Conservation (phyloP, 1,284 basidiomycete species). For the Ceratobasidium sp. region DNA sequence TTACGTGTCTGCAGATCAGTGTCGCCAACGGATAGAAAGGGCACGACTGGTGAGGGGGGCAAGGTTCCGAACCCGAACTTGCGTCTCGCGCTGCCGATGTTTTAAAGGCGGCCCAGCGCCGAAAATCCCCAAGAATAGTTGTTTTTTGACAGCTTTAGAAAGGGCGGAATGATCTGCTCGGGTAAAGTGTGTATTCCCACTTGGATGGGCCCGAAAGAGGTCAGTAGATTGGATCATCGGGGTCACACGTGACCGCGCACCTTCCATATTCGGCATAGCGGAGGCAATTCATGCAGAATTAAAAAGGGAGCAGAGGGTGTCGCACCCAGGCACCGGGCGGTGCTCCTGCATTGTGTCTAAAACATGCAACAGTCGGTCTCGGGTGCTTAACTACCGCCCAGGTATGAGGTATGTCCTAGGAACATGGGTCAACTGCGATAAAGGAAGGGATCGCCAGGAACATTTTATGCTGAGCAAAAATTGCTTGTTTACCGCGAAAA, state of each 20-base stretch:
- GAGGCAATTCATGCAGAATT: background rate
- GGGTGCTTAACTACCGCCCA: background rate
- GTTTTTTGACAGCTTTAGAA: constrained; percentile 21
- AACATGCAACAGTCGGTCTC: constrained; percentile 11
- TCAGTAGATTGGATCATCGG: constrained; percentile 14
- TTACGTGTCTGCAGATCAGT: constrained; percentile 20
- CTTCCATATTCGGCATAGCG: constrained; percentile 12
- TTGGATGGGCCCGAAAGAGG: background rate
- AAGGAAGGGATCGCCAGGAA: constrained; percentile 17
- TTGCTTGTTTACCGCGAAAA: constrained; percentile 1
- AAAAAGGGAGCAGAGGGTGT: background rate
- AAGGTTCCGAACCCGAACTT: constrained; percentile 29
- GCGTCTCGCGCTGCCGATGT: background rate
- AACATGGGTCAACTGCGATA: background rate
- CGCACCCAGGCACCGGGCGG: constrained; percentile 31
- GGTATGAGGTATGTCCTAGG: background rate
- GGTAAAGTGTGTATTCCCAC: constrained; percentile 3
- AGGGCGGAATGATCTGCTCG: constrained; percentile 33
- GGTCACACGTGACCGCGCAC: constrained; percentile 30
- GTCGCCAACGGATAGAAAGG: constrained; percentile 24
- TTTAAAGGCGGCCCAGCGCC: constrained; percentile 15
- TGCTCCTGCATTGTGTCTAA: constrained; percentile 31
- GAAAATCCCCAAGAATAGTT: constrained; percentile 2
- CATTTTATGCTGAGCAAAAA: background rate
- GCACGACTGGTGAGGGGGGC: background rate